These are phyloP conservation scores for Suillus sp. DNA, from an alignment of 768 basidiomycete genomes.

Conservation along the genomic window DNA sequence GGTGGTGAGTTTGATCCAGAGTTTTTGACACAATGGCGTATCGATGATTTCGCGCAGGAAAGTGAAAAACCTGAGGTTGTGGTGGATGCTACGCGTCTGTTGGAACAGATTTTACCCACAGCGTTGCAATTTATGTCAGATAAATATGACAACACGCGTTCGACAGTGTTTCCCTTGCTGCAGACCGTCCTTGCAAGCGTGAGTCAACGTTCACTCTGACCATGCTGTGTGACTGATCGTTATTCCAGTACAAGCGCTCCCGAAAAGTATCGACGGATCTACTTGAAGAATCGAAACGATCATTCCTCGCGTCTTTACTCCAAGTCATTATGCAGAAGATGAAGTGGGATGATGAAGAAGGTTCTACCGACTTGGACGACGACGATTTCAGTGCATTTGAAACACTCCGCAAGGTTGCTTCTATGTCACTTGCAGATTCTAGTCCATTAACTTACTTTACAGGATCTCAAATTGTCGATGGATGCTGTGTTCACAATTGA, in stretches of 20 bases:
- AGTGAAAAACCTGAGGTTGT: constrained; percentile 58
- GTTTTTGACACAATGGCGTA: not conserved
- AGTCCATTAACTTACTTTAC: constrained; percentile 19
- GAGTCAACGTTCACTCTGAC: constrained; percentile 28
- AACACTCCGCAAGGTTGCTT: constrained; percentile 73
- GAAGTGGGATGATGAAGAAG: constrained; percentile 86
- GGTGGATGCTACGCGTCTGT: constrained; percentile 61
- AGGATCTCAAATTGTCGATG: constrained; percentile 86
- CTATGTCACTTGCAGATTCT: constrained; percentile 8
- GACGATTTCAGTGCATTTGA: constrained; percentile 86
- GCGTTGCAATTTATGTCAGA: constrained; percentile 90
- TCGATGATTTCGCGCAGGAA: constrained; percentile 46
- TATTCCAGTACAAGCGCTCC: constrained; percentile 76
- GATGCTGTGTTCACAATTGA: constrained; percentile 88
- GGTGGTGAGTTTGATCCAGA: constrained; percentile 38
- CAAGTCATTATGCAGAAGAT: constrained; percentile 82
- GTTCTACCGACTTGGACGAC: constrained; percentile 82
- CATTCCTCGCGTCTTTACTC: constrained; percentile 79
- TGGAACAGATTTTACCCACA: constrained; percentile 73
- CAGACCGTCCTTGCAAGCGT: constrained; percentile 74
- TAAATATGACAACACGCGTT: constrained; percentile 85
- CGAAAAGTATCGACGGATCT: constrained; percentile 62
- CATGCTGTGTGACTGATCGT: constrained; percentile 11
- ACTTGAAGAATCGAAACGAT: constrained; percentile 64
- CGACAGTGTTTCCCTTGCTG: constrained; percentile 81